Evolutionary conservation across 2,329 filamentous ascomycete genomes (phyloP), one percentile per base, ranked within the genome.

Genomic region (Phaeomoniella chlamydospora): DNA sequence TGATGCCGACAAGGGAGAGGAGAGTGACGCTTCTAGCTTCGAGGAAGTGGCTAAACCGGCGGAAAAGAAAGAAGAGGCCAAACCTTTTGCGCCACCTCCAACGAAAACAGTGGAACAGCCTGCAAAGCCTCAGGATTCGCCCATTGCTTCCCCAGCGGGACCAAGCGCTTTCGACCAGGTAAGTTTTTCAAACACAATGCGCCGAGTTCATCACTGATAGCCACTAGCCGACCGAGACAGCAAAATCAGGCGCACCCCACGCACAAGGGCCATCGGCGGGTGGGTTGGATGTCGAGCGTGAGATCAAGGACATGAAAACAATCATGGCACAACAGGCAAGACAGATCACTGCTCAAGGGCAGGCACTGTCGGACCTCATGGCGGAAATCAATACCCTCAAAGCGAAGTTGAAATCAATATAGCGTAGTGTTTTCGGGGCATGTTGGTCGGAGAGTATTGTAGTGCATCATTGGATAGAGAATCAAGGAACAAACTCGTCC

Each of bases 11-110:
- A 70, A 75, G 9, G 72, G 72, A n/a, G 70, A 74, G 1, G 59
- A 62, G 2, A 74, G 77, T 33, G 79, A 83, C 39, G 69, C 72
- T 17, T 88, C 83, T 1, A 84, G 79, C 59, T 94, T 94, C 46
- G 87, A 94, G 53, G 85, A 94, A 52, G 70, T 90, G 18, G 58
- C 79, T 18, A 85, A 84, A 52, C 82, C 84, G 14, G 62, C 72
- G 9, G 79, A 83, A 33, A 37, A 45, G 32, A 41, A 30, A 18
- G 37, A 37, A 18, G 42, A 44, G 10, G 35, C 34, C 11, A 45
- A 46, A 37, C 41, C 42, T 15, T 41, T 38, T 14, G 36, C 30
- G 10, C 15, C 39, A 16, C 40, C 45, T 22, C 31, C 35, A 12
- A 36, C 33, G 15, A 43, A 44, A 26, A 16, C 32, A 16, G 16